Evolutionary conservation across 257 asterid species (phyloP).

Genomic region (Lantana camara): DNA sequence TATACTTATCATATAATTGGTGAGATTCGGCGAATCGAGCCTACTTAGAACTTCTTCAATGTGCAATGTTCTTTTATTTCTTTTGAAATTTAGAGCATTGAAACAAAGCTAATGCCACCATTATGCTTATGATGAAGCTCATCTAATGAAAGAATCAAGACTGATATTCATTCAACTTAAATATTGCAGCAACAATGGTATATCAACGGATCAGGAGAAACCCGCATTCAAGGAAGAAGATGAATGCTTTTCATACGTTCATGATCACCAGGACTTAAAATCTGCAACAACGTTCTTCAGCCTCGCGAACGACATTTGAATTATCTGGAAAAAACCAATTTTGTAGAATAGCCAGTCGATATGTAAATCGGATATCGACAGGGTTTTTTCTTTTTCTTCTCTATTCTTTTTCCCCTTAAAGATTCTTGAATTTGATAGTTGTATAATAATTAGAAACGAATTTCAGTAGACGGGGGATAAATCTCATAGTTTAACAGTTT

Average conservation of each 20-base stretch:
- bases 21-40: too few species aligned
- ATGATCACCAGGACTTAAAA: constrained; percentile 46
- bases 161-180: neutral
- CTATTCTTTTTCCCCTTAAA: neutral
- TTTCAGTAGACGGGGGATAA: neutral
- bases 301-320: constrained; percentile 50
- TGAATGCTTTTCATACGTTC: constrained; percentile 36
- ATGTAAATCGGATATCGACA: neutral
- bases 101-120: too few species aligned
- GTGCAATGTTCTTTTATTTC: too few species aligned
- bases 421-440: constrained; percentile 3
- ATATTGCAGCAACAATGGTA: constrained; percentile 38
- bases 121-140: too few species aligned
- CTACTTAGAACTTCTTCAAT: too few species aligned
- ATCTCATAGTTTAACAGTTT: neutral
- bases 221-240: constrained; percentile 42
- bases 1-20: too few species aligned
- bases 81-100: too few species aligned
- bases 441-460: neutral
- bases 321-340: neutral
- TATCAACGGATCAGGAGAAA: constrained; percentile 39
- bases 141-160: too few species aligned
- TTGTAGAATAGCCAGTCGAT: constrained; percentile 26
- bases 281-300: constrained; percentile 45
- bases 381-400: neutral